These are phyloP conservation scores for Cystobasidium onofrii DNA, from an alignment of 768 basidiomycete genomes.

Conservation along the genomic window DNA sequence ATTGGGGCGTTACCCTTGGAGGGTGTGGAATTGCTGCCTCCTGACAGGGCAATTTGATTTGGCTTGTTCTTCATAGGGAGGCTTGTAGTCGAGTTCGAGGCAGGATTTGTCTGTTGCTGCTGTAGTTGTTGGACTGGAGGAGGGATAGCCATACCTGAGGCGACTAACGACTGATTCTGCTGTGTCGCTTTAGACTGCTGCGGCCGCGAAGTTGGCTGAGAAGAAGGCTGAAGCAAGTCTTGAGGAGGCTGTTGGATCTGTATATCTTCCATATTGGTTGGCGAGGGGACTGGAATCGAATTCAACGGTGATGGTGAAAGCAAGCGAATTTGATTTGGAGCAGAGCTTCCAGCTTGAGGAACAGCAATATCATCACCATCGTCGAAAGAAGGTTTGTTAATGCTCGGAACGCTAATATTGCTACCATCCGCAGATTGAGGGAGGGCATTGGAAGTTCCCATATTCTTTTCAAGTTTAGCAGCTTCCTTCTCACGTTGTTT, in stretches of 20 bases:
- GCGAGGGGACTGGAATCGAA: neutral
- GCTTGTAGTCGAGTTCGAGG: neutral
- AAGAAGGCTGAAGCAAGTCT: neutral
- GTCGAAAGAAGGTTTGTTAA: neutral
- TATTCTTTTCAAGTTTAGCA: neutral
- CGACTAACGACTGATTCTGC: neutral
- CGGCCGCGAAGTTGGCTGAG: neutral
- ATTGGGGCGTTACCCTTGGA: neutral
- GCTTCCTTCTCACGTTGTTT: neutral
- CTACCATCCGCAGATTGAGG: neutral
- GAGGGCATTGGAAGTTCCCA: neutral
- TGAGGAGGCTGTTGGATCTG: neutral
- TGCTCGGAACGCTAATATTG: neutral
- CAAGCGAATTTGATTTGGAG: neutral
- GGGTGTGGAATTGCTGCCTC: neutral
- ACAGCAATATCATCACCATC: conserved; percentile 3
- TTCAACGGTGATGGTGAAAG: neutral
- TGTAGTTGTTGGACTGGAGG: neutral
- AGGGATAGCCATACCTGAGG: neutral
- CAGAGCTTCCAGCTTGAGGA: neutral
- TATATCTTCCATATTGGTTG: neutral
- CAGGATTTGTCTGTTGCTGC: neutral
- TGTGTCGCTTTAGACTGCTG: neutral
- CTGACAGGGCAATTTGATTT: neutral
- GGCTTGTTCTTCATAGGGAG: neutral